A percentile compares a stretch with the other conserved stretches of the same genome.
phyloP scores from a whole-genome alignment of 768 basidiomycete species.

The Symmetrospora coprosmae region DNA sequence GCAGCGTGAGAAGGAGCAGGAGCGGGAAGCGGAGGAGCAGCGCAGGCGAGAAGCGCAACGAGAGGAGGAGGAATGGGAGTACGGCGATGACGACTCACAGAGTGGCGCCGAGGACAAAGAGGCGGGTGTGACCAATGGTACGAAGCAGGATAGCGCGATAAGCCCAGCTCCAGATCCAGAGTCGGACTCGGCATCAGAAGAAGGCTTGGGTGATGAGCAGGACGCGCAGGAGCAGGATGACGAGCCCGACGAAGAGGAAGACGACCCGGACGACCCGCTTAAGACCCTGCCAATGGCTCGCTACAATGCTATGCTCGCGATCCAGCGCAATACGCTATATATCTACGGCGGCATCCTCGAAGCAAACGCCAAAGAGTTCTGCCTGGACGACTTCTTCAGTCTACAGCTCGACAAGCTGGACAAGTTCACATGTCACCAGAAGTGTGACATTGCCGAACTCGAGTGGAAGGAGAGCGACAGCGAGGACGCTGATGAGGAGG shows the following conservation, averaged over 20 bases:
- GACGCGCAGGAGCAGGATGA: too few relatives aligned
- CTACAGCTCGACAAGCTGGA: slow-evolving; percentile 76
- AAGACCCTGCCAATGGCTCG: slow-evolving; percentile 53
- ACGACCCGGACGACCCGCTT: slow-evolving; percentile 54
- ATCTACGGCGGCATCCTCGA: slow-evolving; percentile 86
- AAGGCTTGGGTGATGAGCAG: background rate
- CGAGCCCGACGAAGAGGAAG: slow-evolving; percentile 33
- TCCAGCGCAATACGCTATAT: slow-evolving; percentile 68
- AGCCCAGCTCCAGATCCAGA: too few relatives aligned
- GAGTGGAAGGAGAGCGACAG: slow-evolving; percentile 41
- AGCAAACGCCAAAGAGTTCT: slow-evolving; percentile 65
- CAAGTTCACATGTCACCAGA: slow-evolving; percentile 56
- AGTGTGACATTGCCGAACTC: slow-evolving; percentile 46
- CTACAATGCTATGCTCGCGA: slow-evolving; percentile 79
- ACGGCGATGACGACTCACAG: background rate
- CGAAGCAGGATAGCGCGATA: too few relatives aligned
- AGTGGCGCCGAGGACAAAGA: slow-evolving; percentile 23
- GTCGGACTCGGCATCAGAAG: slow-evolving; percentile 25
- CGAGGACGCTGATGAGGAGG: slow-evolving; percentile 38
- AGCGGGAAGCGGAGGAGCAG: slow-evolving; percentile 23
- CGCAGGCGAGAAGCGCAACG: slow-evolving; percentile 27
- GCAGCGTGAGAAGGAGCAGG: slow-evolving; percentile 1
- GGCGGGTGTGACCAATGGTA: slow-evolving; percentile 26
- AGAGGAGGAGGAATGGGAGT: background rate
- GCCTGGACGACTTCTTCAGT: slow-evolving; percentile 72